Evolutionary conservation across 306 rosid genomes (phyloP), one percentile per base, ranked within the genome.

Genomic region (Oxytropis ochrocephala): DNA sequence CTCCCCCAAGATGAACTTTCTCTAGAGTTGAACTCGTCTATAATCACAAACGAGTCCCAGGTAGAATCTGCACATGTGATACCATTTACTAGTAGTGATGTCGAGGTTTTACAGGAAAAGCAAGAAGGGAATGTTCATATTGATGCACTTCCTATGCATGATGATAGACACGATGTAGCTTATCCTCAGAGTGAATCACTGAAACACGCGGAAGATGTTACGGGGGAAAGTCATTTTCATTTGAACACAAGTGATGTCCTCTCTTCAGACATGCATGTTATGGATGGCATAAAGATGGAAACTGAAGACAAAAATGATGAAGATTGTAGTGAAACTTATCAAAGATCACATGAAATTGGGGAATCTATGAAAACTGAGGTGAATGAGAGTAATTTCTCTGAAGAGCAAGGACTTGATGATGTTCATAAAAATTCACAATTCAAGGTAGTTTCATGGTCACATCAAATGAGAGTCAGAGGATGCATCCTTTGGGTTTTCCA

Each of bases 91-190:
- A 62, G 49, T 57, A 52, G 57, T 69, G 72, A 80, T 39, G 67
- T 67, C 14, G 79, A 74, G 69, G 78, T 55, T 72, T 41, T 43
- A 27, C 70, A 44, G 39, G 69, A 50, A 75, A 79, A 68, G 61
- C 81, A 55, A 66, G 91, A 81, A 69, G 73, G 30, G 60, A 73
- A 64, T 73, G 72, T 44, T 39, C 13, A 77, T 76, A 75, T 56
- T 10, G 70, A 79, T 74, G 47, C 64, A 30, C 78, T 75, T 72
- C 75, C 80, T 19, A 18, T 61, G 56, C 7, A 7, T 13, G 54
- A 67, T 66, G 71, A 66, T 58, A 46, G 46, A 52, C 58, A 75
- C 46, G 67, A 36, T 58, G 78, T 55, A 50, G 75, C 88, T 33
- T 74, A 52, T 78, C 77, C 81, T 67, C 82, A 48, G 47, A 57